Percentiles rank a stretch among this genome's conserved stretches.
Conservation (phyloP, 169 alveolate species). For the Cryptosporidium meleagridis region DNA sequence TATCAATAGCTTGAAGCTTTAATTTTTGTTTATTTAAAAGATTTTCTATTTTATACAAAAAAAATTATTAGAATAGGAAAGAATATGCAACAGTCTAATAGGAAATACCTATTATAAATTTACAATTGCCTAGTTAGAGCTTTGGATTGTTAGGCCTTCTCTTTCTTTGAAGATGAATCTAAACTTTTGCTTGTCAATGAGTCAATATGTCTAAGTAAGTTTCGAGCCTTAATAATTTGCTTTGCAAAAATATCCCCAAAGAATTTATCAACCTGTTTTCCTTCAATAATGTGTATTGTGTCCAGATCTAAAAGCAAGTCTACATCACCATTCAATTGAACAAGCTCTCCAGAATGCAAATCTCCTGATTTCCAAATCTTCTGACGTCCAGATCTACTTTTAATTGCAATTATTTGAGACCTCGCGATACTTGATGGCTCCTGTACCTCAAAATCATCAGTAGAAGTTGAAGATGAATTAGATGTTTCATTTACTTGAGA, state of each 20-base stretch:
- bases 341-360: slow-evolving; percentile 41
- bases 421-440: slow-evolving; percentile 68
- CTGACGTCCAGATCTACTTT: slow-evolving; percentile 72
- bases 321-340: slow-evolving; percentile 36
- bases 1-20: slow-evolving; percentile 39
- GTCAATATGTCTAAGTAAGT: slow-evolving; percentile 54
- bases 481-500: not conserved
- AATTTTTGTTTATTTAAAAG: not conserved
- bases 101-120: not conserved
- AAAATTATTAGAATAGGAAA: slow-evolving; percentile 9
- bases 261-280: slow-evolving; percentile 63
- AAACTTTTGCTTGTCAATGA: slow-evolving; percentile 27
- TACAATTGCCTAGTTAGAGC: not conserved
- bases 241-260: slow-evolving; percentile 72
- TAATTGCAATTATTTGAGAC: slow-evolving; percentile 67
- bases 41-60: not conserved
- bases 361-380: slow-evolving; percentile 66
- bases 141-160: slow-evolving; percentile 15
- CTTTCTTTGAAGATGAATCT: slow-evolving; percentile 32
- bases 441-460: slow-evolving; percentile 44
- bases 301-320: slow-evolving; percentile 63
- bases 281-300: slow-evolving; percentile 63
- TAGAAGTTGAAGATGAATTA: too few relatives aligned
- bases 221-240: slow-evolving; percentile 66
- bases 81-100: not conserved